Base-by-base conservation (phyloP, 192 early-diverging fungal species). In the Backusella morwellensis region DNA sequence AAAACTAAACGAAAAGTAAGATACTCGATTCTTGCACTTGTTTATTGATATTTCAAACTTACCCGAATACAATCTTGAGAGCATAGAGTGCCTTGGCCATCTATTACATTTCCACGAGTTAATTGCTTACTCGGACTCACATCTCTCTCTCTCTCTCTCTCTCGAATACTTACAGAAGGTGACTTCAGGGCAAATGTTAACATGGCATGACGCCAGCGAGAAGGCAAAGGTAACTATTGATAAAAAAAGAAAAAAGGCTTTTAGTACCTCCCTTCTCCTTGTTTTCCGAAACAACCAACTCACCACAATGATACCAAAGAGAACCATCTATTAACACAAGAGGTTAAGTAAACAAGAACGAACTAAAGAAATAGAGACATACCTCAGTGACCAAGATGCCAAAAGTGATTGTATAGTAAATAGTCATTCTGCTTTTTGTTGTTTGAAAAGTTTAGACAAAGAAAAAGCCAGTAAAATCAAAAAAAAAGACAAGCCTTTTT, bases 51-150 rank as follows among this genome's bases (percentile, higher is more conserved):
- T 42, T 8, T 19, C 17, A 5, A 40, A 75, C 84, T 86, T 83
- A 89, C 87, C 85, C 75, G 69, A 89, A 89, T 19, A 85, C 69
- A 40, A 89, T 85, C 73, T 89, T 89, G 41, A 89, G 77, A 4
- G 56, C 70, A 71, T 84, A 79, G 35, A 82, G 81, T 19, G 75
- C 71, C 32, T 77, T 79, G 11, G 75, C 81, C 54, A 80, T 59
- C 83, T 84, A 78, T 34, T 11, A 12, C 12, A 1, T 9, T 4
- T 7, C 19, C 19, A 19, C 12, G 0, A 44, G 17, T 21, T 19
- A 19, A 6, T 17, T 4, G 35, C 11, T 15, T 26, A 14, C 50
- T 14, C 23, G 0, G 26, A 7, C 12, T 32, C 15, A 19, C 2
- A 32, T 32, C 32, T 32, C 29, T 56, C 26, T 26, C 21, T 75